phyloP scores from a whole-genome alignment of 2,329 filamentous ascomycete genomes.

The Ceratocystis cubensis region DNA sequence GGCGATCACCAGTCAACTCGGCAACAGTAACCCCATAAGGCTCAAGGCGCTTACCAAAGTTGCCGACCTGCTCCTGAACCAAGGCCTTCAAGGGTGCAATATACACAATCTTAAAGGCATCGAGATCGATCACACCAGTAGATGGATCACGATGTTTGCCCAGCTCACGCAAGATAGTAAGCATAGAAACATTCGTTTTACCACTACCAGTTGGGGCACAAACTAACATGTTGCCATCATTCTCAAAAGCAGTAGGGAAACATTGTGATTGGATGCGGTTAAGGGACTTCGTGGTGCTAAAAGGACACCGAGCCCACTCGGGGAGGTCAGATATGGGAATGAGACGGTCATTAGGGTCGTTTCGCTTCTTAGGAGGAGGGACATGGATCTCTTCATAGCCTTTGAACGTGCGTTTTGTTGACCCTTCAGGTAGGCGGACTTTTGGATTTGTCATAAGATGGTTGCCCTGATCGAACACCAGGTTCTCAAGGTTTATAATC shows the following conservation, averaged over 20 bases:
- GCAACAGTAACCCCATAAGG: slow-evolving; percentile 84
- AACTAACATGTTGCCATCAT: slow-evolving; percentile 94
- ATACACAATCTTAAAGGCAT: slow-evolving; percentile 97
- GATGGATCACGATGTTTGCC: slow-evolving; percentile 83
- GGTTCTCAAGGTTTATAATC: slow-evolving; percentile 85
- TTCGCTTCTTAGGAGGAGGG: slow-evolving; percentile 77
- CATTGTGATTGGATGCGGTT: slow-evolving; percentile 96
- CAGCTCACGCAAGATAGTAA: slow-evolving; percentile 89
- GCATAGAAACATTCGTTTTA: slow-evolving; percentile 97
- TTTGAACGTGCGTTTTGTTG: slow-evolving; percentile 90
- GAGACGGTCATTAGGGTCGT: slow-evolving; percentile 64
- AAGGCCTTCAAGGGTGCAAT: slow-evolving; percentile 92
- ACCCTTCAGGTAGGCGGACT: slow-evolving; percentile 84
- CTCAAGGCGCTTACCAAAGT: slow-evolving; percentile 83
- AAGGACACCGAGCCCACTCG: slow-evolving; percentile 80
- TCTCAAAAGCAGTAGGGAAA: slow-evolving; percentile 77
- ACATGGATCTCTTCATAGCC: slow-evolving; percentile 98
- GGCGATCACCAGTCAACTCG: slow-evolving; percentile 94
- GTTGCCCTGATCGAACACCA: slow-evolving; percentile 95
- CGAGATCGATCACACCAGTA: slow-evolving; percentile 88
- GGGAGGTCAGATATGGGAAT: slow-evolving; percentile 81
- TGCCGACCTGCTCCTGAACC: slow-evolving; percentile 95
- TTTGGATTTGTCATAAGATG: slow-evolving; percentile 99
- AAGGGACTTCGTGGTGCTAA: slow-evolving; percentile 71
- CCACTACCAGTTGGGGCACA: slow-evolving; percentile 95